Conservation (phyloP, 148 eudicot species). For the Vaccinium vitisidaea region DNA sequence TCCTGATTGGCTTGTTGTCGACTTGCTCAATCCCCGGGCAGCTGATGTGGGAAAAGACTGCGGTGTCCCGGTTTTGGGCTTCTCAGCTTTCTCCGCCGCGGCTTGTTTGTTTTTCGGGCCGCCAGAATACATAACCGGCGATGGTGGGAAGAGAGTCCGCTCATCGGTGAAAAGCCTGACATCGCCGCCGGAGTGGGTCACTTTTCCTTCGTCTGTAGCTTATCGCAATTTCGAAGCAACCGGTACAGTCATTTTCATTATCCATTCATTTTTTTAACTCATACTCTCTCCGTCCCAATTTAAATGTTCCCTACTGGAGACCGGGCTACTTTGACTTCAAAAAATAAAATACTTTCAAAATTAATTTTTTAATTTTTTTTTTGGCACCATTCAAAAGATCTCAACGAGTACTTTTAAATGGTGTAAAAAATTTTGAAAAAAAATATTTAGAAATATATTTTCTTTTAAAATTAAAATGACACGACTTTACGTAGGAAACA, state of each 20-base stretch:
- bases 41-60: constrained; percentile 10
- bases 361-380: too few relatives aligned
- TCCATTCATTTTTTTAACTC: not conserved
- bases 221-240: constrained; percentile 14
- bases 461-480: too few relatives aligned
- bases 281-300: too few relatives aligned
- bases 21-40: constrained; percentile 7
- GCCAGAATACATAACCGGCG: constrained; percentile 16
- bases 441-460: too few relatives aligned
- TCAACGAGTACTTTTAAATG: too few relatives aligned
- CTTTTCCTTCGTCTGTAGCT: constrained; percentile 21
- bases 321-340: too few relatives aligned
- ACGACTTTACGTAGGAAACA: too few relatives aligned
- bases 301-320: too few relatives aligned
- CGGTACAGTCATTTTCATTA: not conserved
- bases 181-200: constrained; percentile 21
- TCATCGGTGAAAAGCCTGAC: constrained; percentile 16
- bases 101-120: constrained; percentile 15
- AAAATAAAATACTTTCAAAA: too few relatives aligned
- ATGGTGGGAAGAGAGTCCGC: not conserved
- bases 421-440: too few relatives aligned
- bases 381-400: too few relatives aligned
- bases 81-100: constrained; percentile 16
- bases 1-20: constrained; percentile 27
- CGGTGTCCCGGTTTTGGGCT: constrained; percentile 1